Evolutionary conservation across 495 filamentous ascomycete genomes (phyloP).

Genomic region (Astrocystis sublimbata): DNA sequence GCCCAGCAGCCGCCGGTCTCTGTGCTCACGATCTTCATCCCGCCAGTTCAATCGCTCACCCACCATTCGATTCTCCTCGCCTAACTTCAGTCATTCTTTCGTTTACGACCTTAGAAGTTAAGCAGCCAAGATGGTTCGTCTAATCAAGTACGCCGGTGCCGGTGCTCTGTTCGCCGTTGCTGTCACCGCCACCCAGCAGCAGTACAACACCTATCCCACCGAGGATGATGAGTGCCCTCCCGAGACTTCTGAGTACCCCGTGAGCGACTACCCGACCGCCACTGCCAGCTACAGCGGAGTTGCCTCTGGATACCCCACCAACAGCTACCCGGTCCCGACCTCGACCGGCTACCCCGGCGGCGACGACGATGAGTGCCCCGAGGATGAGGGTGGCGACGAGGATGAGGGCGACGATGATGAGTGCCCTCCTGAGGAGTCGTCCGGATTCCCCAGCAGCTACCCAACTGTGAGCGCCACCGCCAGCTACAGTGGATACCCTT

Average conservation of each 20-base stretch:
- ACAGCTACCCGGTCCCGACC: constrained; percentile 19
- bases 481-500: not conserved
- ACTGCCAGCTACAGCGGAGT: constrained; percentile 19
- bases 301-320: constrained; percentile 16
- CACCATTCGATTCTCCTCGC: constrained; percentile 17
- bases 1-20: constrained; percentile 2
- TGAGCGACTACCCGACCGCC: not conserved
- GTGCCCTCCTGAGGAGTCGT: constrained; percentile 8
- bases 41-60: constrained; percentile 20
- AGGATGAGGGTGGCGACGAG: constrained; percentile 8
- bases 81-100: constrained; percentile 37
- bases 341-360: constrained; percentile 23
- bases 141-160: constrained; percentile 35
- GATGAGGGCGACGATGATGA: constrained; percentile 5
- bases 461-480: constrained; percentile 15
- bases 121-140: constrained; percentile 32
- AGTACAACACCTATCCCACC: not conserved
- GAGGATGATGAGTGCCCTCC: constrained; percentile 9
- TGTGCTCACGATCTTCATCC: constrained; percentile 18
- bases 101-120: constrained; percentile 20
- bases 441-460: constrained; percentile 1
- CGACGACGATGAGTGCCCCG: constrained; percentile 28
- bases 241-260: not conserved
- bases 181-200: constrained; percentile 23
- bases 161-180: constrained; percentile 31